Percentiles rank a stretch among this genome's conserved stretches.
phyloP scores from a whole-genome alignment of 2,329 filamentous ascomycete species.

The Sclerotinia glacialis region DNA sequence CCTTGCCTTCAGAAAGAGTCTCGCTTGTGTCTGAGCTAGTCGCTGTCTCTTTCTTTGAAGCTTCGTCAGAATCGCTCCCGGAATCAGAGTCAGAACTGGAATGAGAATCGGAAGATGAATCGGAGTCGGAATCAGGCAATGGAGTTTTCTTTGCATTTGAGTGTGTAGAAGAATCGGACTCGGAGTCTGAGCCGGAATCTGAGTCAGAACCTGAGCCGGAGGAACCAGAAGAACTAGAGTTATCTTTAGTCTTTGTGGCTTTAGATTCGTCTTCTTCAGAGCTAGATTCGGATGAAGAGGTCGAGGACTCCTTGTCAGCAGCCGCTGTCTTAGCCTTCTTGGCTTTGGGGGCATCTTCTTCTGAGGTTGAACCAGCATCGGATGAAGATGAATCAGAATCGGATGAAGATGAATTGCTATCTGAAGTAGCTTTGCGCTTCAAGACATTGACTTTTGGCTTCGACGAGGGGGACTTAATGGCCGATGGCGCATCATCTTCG shows the following conservation, averaged over 20 bases:
- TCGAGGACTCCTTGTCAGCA: slow-evolving; percentile 18
- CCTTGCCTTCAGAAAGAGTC: slow-evolving; percentile 36
- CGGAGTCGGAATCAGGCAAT: slow-evolving; percentile 36
- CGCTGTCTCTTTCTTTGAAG: slow-evolving; percentile 43
- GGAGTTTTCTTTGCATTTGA: slow-evolving; percentile 36
- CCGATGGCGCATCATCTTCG: slow-evolving; percentile 43
- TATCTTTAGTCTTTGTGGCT: slow-evolving; percentile 49
- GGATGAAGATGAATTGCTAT: slow-evolving; percentile 28
- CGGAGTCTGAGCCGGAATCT: slow-evolving; percentile 34
- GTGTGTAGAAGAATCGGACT: slow-evolving; percentile 34
- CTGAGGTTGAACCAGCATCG: slow-evolving; percentile 40
- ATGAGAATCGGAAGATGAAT: slow-evolving; percentile 42
- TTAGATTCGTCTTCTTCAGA: slow-evolving; percentile 45
- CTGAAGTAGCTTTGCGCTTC: slow-evolving; percentile 54
- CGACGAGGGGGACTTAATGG: slow-evolving; percentile 32
- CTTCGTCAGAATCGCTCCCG: slow-evolving; percentile 45
- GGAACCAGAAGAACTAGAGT: slow-evolving; percentile 34
- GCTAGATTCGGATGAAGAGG: slow-evolving; percentile 32
- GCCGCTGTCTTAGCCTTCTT: slow-evolving; percentile 24
- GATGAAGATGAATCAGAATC: slow-evolving; percentile 39
- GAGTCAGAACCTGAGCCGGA: slow-evolving; percentile 38
- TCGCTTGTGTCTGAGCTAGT: slow-evolving; percentile 38
- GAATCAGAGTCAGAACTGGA: slow-evolving; percentile 38
- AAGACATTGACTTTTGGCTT: slow-evolving; percentile 44
- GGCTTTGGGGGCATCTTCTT: slow-evolving; percentile 24